phyloP scores from a whole-genome alignment of 441 rosid genomes.

The Gossypium schwendimanii region DNA sequence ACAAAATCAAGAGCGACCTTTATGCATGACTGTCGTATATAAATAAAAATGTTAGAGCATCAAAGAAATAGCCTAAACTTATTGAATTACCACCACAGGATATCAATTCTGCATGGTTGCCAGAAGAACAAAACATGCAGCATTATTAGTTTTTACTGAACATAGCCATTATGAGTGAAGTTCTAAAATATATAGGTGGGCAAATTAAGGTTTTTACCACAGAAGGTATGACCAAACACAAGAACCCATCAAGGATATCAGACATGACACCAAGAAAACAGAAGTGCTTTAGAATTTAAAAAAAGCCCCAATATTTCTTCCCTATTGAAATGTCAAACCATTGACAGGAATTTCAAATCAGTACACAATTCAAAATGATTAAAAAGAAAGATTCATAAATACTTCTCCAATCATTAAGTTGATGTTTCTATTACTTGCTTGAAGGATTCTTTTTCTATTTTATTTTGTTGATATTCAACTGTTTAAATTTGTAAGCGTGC shows the following conservation, averaged over 20 bases:
- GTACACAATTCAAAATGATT: neutral
- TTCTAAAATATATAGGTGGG: neutral
- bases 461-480: neutral
- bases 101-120: neutral
- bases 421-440: neutral
- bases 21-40: conserved; percentile 32
- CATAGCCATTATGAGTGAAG: neutral
- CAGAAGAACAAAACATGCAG: neutral
- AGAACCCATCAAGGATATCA: neutral
- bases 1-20: conserved; percentile 38
- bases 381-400: neutral
- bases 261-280: neutral
- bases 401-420: neutral
- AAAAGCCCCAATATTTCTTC: neutral
- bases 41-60: neutral
- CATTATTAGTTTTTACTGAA: neutral
- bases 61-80: neutral
- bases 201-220: neutral
- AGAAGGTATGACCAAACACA: neutral
- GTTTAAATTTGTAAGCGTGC: neutral
- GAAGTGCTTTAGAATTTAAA: neutral
- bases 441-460: too few species aligned
- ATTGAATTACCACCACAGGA: neutral
- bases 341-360: neutral
- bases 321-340: neutral